Evolutionary conservation across 1,284 basidiomycete species (phyloP).

Genomic region (Tilletia indica): DNA sequence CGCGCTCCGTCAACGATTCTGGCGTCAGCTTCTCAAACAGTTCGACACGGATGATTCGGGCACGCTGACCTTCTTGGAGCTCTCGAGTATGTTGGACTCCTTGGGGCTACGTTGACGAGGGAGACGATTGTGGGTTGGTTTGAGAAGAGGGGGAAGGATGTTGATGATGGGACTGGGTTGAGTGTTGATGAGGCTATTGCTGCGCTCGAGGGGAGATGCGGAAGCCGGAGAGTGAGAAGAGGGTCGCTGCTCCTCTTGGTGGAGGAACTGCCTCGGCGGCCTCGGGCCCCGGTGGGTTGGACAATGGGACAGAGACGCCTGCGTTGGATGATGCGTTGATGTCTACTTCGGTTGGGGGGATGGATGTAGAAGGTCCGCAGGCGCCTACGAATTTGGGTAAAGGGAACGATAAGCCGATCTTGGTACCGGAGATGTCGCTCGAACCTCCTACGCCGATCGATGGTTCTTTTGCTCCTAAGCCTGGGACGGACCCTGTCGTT

Average conservation of each 20-base stretch:
- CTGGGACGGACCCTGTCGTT: conserved; percentile 18
- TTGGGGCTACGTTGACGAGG: conserved; percentile 81
- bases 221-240: conserved; percentile 40
- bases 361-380: conserved; percentile 36
- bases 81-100: conserved; percentile 95
- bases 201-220: conserved; percentile 61
- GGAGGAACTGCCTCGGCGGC: conserved; percentile 2
- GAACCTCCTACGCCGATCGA: conserved; percentile 14
- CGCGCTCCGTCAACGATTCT: conserved; percentile 65
- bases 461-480: background rate
- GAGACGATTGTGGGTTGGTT: conserved; percentile 71
- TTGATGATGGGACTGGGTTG: conserved; percentile 68
- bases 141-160: conserved; percentile 63
- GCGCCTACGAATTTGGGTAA: conserved; percentile 23
- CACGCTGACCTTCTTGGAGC: conserved; percentile 77
- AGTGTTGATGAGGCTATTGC: conserved; percentile 74
- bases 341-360: conserved; percentile 1
- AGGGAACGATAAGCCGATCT: background rate
- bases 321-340: conserved; percentile 22
- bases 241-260: background rate
- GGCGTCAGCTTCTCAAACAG: conserved; percentile 82
- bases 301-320: conserved; percentile 35
- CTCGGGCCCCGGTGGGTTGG: conserved; percentile 13
- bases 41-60: conserved; percentile 85
- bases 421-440: conserved; percentile 16